A percentile compares a stretch with the other conserved stretches of the same genome.
These are phyloP conservation scores for Colletotrichum nymphaeae DNA, from an alignment of 2,329 filamentous ascomycete genomes.

Conservation along the genomic window DNA sequence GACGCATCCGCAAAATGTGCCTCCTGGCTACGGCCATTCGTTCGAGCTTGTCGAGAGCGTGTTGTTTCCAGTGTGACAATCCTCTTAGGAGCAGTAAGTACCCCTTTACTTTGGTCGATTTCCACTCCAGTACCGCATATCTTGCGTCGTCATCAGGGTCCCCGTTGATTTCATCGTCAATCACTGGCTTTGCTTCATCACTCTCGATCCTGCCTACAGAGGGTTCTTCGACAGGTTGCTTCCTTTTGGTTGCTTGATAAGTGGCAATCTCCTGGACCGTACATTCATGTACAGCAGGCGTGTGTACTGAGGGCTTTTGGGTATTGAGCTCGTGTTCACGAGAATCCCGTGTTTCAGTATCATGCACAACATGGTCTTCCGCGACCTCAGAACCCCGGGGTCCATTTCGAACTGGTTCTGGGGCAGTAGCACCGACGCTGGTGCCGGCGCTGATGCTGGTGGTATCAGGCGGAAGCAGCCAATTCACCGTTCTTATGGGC, in stretches of 20 bases:
- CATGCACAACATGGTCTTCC: not conserved
- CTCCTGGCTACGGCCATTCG: slow-evolving; percentile 75
- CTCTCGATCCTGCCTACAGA: not conserved
- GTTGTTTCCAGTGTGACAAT: slow-evolving; percentile 68
- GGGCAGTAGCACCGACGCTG: not conserved
- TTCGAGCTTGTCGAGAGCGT: slow-evolving; percentile 72
- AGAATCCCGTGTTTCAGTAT: not conserved
- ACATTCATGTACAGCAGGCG: not conserved
- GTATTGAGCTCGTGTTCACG: not conserved
- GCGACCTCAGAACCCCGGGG: not conserved
- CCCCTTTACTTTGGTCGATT: slow-evolving; percentile 20
- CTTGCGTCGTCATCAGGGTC: not conserved
- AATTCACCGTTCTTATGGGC: slow-evolving; percentile 20
- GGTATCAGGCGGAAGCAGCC: slow-evolving; percentile 23
- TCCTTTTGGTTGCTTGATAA: not conserved
- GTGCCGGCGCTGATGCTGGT: not conserved
- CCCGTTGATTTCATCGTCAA: not conserved
- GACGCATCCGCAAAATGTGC: slow-evolving; percentile 72
- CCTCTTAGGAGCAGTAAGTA: slow-evolving; percentile 33
- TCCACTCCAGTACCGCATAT: slow-evolving; percentile 11
- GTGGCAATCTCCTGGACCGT: not conserved
- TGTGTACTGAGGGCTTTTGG: not conserved
- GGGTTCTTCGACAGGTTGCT: not conserved
- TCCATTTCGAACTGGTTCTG: not conserved
- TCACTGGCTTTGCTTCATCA: not conserved